phyloP scores from a whole-genome alignment of 2,329 filamentous ascomycete species.

The Trichoderma sp. region DNA sequence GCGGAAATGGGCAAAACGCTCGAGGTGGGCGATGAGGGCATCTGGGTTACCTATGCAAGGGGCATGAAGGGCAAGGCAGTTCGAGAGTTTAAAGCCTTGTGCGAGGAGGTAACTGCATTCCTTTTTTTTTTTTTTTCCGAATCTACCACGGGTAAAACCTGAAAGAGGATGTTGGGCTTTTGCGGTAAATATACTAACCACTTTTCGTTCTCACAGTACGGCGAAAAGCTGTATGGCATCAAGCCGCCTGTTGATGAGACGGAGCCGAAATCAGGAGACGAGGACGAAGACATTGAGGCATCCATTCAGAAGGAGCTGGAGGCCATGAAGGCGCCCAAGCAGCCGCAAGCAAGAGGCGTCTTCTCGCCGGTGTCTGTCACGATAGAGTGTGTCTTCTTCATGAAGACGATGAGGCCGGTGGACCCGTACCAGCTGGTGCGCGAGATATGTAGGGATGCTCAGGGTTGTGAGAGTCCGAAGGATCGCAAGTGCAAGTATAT shows the following conservation, averaged over 20 bases:
- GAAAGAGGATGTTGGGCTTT: not conserved
- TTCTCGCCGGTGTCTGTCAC: constrained; percentile 54
- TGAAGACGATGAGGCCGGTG: constrained; percentile 54
- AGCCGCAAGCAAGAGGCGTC: constrained; percentile 42
- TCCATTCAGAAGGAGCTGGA: constrained; percentile 70
- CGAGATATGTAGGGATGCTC: constrained; percentile 55
- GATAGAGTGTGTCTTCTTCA: constrained; percentile 62
- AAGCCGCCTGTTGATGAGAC: constrained; percentile 33
- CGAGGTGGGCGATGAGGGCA: constrained; percentile 66
- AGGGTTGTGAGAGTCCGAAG: constrained; percentile 38
- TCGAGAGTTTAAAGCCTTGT: constrained; percentile 62
- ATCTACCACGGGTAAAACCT: too few species aligned
- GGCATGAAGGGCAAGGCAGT: constrained; percentile 68
- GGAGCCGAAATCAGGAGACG: constrained; percentile 24
- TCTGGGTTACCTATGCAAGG: constrained; percentile 75
- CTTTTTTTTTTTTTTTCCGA: too few species aligned
- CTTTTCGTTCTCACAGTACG: constrained; percentile 50
- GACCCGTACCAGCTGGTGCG: constrained; percentile 54
- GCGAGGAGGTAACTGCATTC: constrained; percentile 50
- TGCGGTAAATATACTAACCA: not conserved
- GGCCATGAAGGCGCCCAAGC: constrained; percentile 48
- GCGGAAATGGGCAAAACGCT: constrained; percentile 46
- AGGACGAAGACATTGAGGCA: constrained; percentile 37
- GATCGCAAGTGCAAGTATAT: constrained; percentile 54
- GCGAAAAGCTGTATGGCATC: constrained; percentile 58